A percentile compares a stretch with the other conserved stretches of the same genome.
These are phyloP conservation scores for Venturia effusa DNA, from an alignment of 2,329 filamentous ascomycete genomes.

Conservation along the genomic window DNA sequence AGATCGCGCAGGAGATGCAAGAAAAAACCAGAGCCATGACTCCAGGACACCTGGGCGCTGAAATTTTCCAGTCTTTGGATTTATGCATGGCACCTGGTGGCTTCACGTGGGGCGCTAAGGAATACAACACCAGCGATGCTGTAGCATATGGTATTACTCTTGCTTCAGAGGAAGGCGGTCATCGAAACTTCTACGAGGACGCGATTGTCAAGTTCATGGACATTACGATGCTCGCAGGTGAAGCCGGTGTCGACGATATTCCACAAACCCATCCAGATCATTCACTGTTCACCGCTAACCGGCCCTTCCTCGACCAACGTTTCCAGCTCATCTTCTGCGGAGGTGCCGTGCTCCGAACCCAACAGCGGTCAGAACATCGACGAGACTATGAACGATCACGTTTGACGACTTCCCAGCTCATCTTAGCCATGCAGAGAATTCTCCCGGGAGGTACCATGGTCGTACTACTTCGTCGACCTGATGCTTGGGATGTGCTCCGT, in stretches of 20 bases:
- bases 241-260: slow-evolving; percentile 18
- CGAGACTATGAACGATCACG: slow-evolving; percentile 27
- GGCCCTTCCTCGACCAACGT: slow-evolving; percentile 17
- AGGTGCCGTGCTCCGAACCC: slow-evolving; percentile 35
- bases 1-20: slow-evolving; percentile 34
- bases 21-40: slow-evolving; percentile 22
- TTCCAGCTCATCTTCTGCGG: slow-evolving; percentile 40
- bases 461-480: slow-evolving; percentile 39
- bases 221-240: slow-evolving; percentile 40
- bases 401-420: slow-evolving; percentile 27
- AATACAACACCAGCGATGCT: slow-evolving; percentile 24
- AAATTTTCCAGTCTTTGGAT: slow-evolving; percentile 33
- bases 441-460: slow-evolving; percentile 39
- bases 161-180: slow-evolving; percentile 30
- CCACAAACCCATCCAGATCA: slow-evolving; percentile 16
- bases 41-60: slow-evolving; percentile 12
- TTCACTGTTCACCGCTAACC: slow-evolving; percentile 10
- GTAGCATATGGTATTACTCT: slow-evolving; percentile 32
- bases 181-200: slow-evolving; percentile 19
- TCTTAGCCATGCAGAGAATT: slow-evolving; percentile 37
- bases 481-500: slow-evolving; percentile 18
- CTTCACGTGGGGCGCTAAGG: slow-evolving; percentile 32
- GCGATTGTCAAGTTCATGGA: slow-evolving; percentile 21
- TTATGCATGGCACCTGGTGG: slow-evolving; percentile 47
- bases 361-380: slow-evolving; percentile 16